Evolutionary conservation across 1,284 basidiomycete species (phyloP).

Genomic region (Ustilago shanxiensis): DNA sequence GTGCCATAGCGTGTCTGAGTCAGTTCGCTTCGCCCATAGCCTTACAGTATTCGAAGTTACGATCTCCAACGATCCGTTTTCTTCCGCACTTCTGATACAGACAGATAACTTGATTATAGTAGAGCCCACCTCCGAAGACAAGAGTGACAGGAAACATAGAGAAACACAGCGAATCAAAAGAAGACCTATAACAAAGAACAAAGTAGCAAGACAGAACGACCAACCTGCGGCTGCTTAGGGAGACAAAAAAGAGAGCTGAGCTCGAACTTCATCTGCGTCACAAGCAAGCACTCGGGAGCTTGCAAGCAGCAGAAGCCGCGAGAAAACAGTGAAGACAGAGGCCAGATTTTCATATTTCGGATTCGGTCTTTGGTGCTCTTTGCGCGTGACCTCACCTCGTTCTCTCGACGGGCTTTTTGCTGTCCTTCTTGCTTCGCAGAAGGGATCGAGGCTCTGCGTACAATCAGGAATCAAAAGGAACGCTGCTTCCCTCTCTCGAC

Average conservation of each 20-base stretch:
- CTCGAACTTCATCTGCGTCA: constrained; percentile 10
- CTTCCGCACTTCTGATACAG: too few relatives aligned
- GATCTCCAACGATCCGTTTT: too few relatives aligned
- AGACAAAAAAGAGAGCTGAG: neutral
- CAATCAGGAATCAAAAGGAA: neutral
- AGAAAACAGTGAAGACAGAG: neutral
- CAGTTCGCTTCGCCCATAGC: neutral
- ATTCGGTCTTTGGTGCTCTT: too few relatives aligned
- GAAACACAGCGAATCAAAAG: too few relatives aligned
- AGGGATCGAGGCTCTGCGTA: neutral
- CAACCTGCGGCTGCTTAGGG: neutral
- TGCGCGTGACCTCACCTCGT: constrained; percentile 9
- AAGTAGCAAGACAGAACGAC: too few relatives aligned
- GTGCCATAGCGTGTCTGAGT: constrained; percentile 10
- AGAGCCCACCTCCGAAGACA: too few relatives aligned
- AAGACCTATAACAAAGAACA: too few relatives aligned
- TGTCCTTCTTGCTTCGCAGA: too few relatives aligned
- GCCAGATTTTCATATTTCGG: neutral
- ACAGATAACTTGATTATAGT: too few relatives aligned
- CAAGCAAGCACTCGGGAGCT: neutral
- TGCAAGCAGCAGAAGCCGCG: neutral
- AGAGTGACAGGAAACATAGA: too few relatives aligned
- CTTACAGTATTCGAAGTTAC: too few relatives aligned
- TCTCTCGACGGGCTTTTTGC: neutral
- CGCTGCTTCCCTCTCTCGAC: neutral